Percentiles rank a stretch among this genome's conserved stretches.
Evolutionary conservation across 768 basidiomycete genomes (phyloP).

Genomic region (Russula vinacea): DNA sequence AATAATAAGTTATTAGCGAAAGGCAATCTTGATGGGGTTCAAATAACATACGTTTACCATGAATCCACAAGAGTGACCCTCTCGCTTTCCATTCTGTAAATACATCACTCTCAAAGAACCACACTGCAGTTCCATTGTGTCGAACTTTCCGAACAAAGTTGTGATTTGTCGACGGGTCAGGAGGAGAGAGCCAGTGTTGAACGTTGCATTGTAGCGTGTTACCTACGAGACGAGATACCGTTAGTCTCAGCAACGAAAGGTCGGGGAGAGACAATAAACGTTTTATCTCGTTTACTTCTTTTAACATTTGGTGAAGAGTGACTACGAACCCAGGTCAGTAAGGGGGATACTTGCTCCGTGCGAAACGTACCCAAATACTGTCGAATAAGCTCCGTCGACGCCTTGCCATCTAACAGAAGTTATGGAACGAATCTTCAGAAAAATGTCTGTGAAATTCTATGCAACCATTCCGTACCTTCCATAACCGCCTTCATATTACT

Average conservation of each 20-base stretch:
- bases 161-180: slow-evolving; percentile 12
- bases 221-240: background rate
- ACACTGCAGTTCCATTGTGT: background rate
- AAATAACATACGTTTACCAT: slow-evolving; percentile 10
- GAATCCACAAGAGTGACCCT: slow-evolving; percentile 7
- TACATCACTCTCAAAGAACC: slow-evolving; percentile 1
- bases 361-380: background rate
- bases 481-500: background rate
- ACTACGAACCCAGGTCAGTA: background rate
- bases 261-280: background rate
- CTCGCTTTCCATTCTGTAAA: slow-evolving; percentile 1
- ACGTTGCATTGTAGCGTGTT: background rate
- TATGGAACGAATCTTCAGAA: background rate
- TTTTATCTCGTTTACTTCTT: slow-evolving; percentile 2
- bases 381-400: background rate
- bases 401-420: background rate
- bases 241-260: background rate
- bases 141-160: background rate
- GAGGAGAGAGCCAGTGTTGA: slow-evolving; percentile 5
- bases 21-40: no score
- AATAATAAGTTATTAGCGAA: background rate
- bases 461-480: background rate
- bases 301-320: background rate
- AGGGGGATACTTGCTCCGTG: background rate
- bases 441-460: background rate